A percentile compares a stretch with the other conserved stretches of the same genome.
Evolutionary conservation across 371 early-diverging fungal species (phyloP).

Genomic region (Amoeboaphelidium occidentale): DNA sequence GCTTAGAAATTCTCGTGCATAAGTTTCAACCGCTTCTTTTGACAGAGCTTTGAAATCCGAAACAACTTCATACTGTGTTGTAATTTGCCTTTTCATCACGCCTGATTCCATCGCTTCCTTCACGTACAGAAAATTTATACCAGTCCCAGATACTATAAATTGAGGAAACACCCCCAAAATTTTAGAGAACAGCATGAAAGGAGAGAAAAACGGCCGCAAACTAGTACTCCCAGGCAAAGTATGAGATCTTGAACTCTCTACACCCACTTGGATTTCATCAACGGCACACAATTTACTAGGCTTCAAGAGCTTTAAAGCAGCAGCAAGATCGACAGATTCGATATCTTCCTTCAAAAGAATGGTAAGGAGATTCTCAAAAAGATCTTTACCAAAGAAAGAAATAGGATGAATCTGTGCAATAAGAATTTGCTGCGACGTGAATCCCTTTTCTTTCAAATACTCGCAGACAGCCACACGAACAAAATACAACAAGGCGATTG

Average conservation of each 20-base stretch:
- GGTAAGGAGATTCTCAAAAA: constrained; percentile 5
- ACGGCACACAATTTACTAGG: constrained; percentile 7
- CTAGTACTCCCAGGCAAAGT: constrained; percentile 2
- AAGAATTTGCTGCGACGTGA: constrained; percentile 7
- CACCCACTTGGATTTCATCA: constrained; percentile 5
- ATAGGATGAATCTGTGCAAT: constrained; percentile 10
- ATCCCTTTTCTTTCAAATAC: constrained; percentile 7
- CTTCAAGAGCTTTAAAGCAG: no score
- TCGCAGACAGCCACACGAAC: constrained; percentile 8
- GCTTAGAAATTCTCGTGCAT: background rate
- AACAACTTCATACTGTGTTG: constrained; percentile 1
- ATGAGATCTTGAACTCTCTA: constrained; percentile 4
- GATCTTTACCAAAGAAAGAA: constrained; percentile 9
- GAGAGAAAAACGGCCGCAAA: constrained; percentile 8
- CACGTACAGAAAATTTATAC: constrained; percentile 8
- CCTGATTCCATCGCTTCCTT: constrained; percentile 1
- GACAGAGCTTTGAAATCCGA: constrained; percentile 5
- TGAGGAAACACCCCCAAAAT: constrained; percentile 4
- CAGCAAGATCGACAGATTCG: no score
- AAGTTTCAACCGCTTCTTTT: background rate
- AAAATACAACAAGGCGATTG: constrained; percentile 9
- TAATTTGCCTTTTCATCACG: constrained; percentile 4
- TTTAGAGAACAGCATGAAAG: constrained; percentile 7
- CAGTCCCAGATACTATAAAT: constrained; percentile 11
- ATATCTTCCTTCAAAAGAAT: constrained; percentile 1